Conservation (phyloP, 768 basidiomycete species). For the Pleurotus eryngii region DNA sequence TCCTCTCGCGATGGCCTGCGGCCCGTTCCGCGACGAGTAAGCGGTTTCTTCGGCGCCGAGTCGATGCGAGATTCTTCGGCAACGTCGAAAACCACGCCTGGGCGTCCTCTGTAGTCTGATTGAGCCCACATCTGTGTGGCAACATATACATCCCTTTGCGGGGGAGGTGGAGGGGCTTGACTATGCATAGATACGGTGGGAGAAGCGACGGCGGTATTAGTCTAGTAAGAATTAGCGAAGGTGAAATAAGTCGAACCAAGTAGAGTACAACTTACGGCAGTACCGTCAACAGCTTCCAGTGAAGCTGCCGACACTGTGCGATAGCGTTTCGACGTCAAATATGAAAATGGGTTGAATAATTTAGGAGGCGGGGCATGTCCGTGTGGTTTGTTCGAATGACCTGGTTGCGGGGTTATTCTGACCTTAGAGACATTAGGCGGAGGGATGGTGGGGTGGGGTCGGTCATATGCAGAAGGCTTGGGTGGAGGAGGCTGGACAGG, state of each 20-base stretch:
- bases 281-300: conserved; percentile 76
- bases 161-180: conserved; percentile 52
- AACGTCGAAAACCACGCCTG: conserved; percentile 66
- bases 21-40: conserved; percentile 1
- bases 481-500: background rate
- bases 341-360: conserved; percentile 61
- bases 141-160: conserved; percentile 55
- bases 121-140: conserved; percentile 69
- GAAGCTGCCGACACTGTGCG: conserved; percentile 73
- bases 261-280: conserved; percentile 53
- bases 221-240: conserved; percentile 27
- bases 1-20: background rate
- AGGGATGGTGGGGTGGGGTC: background rate
- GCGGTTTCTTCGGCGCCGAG: conserved; percentile 20
- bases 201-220: conserved; percentile 72
- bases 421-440: background rate
- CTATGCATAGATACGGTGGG: conserved; percentile 71
- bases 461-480: conserved; percentile 4
- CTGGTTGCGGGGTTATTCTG: background rate
- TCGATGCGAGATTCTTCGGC: conserved; percentile 48
- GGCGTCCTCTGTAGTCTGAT: conserved; percentile 41
- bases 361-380: conserved; percentile 25
- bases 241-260: background rate
- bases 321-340: conserved; percentile 54
- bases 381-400: conserved; percentile 15